Evolutionary conservation across 2,329 filamentous ascomycete species (phyloP).

Genomic region (Monosporascus ibericus): DNA sequence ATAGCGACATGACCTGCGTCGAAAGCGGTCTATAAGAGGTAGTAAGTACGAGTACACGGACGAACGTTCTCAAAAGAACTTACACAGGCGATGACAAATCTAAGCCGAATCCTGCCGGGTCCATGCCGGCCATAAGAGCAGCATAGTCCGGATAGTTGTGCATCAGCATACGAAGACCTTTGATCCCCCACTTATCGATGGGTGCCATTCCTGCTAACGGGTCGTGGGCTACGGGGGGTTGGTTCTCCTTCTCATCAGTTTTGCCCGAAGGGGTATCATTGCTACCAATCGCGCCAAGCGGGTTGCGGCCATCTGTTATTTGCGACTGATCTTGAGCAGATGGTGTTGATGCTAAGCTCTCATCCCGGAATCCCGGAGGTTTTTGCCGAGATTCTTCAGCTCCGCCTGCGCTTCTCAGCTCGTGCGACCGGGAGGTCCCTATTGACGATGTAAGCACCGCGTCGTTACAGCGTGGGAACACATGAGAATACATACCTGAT

Average conservation of each 20-base stretch:
- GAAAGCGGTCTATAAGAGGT: slow-evolving; percentile 41
- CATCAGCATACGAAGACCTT: slow-evolving; percentile 58
- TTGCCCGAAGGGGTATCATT: slow-evolving; percentile 35
- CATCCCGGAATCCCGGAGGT: slow-evolving; percentile 37
- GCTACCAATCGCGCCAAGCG: slow-evolving; percentile 40
- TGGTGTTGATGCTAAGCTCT: slow-evolving; percentile 28
- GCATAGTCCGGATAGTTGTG: slow-evolving; percentile 59
- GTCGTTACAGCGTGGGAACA: not conserved
- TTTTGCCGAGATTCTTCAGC: slow-evolving; percentile 43
- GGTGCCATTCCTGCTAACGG: slow-evolving; percentile 56
- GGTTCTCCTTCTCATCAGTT: slow-evolving; percentile 35
- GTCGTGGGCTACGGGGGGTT: slow-evolving; percentile 42
- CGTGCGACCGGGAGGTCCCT: slow-evolving; percentile 36
- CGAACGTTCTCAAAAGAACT: slow-evolving; percentile 21
- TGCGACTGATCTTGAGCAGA: slow-evolving; percentile 28
- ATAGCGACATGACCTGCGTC: slow-evolving; percentile 55
- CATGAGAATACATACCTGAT: slow-evolving; percentile 23
- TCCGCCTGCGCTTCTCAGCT: slow-evolving; percentile 32
- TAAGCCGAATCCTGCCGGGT: slow-evolving; percentile 50
- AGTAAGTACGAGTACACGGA: slow-evolving; percentile 5
- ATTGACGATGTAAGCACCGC: slow-evolving; percentile 17
- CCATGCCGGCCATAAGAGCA: slow-evolving; percentile 53
- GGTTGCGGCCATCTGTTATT: slow-evolving; percentile 31
- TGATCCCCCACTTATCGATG: slow-evolving; percentile 59
- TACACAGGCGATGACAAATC: slow-evolving; percentile 54